phyloP scores from a whole-genome alignment of 192 early-diverging fungal genomes.

The Spizellomyces punctatus region DNA sequence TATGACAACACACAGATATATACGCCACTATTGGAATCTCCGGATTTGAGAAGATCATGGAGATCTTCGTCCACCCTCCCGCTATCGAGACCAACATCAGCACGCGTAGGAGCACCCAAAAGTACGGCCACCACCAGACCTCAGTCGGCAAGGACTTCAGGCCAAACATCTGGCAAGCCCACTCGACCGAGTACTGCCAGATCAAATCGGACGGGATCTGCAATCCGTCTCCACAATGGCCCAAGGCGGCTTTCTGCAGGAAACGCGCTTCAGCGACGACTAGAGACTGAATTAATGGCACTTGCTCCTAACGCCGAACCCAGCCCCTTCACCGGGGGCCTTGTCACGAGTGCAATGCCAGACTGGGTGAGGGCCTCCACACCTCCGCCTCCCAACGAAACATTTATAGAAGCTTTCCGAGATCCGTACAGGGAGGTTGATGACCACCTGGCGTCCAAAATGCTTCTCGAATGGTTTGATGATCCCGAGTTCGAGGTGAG shows the following conservation, averaged over 20 bases:
- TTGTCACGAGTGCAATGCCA: too few species aligned
- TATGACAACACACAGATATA: background rate
- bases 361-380: background rate
- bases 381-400: background rate
- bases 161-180: background rate
- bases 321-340: background rate
- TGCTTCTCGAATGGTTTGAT: constrained; percentile 31
- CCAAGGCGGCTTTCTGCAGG: background rate
- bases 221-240: background rate
- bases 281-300: background rate
- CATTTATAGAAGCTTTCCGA: background rate
- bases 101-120: background rate
- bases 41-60: background rate
- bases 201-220: background rate
- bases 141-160: background rate
- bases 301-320: background rate
- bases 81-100: background rate
- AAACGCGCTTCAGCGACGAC: background rate
- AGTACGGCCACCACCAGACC: background rate
- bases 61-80: too few species aligned
- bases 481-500: constrained; percentile 35
- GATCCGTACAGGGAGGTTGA: constrained; percentile 4
- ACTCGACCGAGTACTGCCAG: background rate
- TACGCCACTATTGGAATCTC: background rate
- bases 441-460: background rate